A percentile compares a stretch with the other conserved stretches of the same genome.
These are phyloP conservation scores for Fusarium sp. DNA, from an alignment of 2,329 filamentous ascomycete genomes.

Conservation along the genomic window DNA sequence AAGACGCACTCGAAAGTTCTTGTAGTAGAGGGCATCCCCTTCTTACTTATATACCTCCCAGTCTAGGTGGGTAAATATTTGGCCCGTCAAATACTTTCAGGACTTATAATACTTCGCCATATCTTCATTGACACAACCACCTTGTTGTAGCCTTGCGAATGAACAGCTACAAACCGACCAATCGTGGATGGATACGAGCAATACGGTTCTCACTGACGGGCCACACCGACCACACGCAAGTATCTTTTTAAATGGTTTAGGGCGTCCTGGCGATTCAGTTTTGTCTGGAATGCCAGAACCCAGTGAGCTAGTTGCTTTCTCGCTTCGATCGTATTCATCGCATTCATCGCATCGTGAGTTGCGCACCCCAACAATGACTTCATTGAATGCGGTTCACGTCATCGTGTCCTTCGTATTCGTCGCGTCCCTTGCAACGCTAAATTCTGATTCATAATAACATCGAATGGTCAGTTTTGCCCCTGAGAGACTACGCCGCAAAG, in stretches of 20 bases:
- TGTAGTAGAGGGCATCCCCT: neutral
- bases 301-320: conserved; percentile 19
- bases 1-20: neutral
- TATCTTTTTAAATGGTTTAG: neutral
- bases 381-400: neutral
- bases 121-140: conserved; percentile 9
- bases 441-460: neutral
- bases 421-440: neutral
- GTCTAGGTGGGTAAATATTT: neutral
- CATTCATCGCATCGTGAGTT: neutral
- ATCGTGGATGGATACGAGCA: conserved; percentile 42
- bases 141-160: conserved; percentile 31
- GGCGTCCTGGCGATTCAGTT: neutral
- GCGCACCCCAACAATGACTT: neutral
- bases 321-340: conserved; percentile 23
- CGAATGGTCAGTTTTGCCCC: neutral
- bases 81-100: neutral
- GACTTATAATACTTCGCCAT: conserved; percentile 4
- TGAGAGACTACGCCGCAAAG: too few species aligned
- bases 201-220: too few species aligned
- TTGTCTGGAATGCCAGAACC: neutral
- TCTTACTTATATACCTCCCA: conserved; percentile 24
- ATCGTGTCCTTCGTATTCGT: neutral
- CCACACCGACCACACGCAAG: neutral
- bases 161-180: conserved; percentile 33